phyloP scores from a whole-genome alignment of 768 basidiomycete genomes.

The Thelephora ganbajun region DNA sequence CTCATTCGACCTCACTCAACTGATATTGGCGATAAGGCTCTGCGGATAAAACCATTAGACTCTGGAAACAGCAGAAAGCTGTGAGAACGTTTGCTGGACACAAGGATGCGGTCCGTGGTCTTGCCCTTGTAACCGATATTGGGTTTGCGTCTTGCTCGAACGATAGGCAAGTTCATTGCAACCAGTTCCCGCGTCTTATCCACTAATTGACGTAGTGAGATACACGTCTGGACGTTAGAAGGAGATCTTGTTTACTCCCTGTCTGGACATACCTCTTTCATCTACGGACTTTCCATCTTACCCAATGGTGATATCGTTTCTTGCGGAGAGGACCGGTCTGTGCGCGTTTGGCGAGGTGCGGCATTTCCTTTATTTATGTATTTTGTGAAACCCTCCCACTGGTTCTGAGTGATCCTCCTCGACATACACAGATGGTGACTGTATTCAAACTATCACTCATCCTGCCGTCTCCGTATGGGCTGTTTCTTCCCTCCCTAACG shows the following conservation, averaged over 20 bases:
- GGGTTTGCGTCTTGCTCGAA: constrained; percentile 95
- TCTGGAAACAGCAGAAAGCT: constrained; percentile 70
- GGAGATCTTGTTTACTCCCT: constrained; percentile 66
- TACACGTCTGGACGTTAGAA: constrained; percentile 82
- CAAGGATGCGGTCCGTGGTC: constrained; percentile 78
- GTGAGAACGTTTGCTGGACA: constrained; percentile 76
- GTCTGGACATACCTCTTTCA: constrained; percentile 95
- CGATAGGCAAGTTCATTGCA: constrained; percentile 48
- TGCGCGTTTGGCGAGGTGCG: constrained; percentile 83
- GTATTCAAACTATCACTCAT: constrained; percentile 78
- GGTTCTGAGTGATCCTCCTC: constrained; percentile 1
- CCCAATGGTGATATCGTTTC: constrained; percentile 76
- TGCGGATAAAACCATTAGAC: constrained; percentile 87
- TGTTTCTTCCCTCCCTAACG: constrained; percentile 75
- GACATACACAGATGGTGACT: constrained; percentile 60
- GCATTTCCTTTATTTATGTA: too few species aligned
- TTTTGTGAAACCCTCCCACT: not conserved
- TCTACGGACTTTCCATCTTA: constrained; percentile 78
- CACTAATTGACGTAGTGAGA: constrained; percentile 41
- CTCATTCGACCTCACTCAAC: not conserved
- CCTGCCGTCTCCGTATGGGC: constrained; percentile 98
- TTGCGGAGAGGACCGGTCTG: constrained; percentile 88
- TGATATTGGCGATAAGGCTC: constrained; percentile 46
- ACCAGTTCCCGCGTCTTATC: constrained; percentile 3
- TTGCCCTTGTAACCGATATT: constrained; percentile 69